Evolutionary conservation across 441 rosid species (phyloP).

Genomic region (Metrosideros polymorpha): DNA sequence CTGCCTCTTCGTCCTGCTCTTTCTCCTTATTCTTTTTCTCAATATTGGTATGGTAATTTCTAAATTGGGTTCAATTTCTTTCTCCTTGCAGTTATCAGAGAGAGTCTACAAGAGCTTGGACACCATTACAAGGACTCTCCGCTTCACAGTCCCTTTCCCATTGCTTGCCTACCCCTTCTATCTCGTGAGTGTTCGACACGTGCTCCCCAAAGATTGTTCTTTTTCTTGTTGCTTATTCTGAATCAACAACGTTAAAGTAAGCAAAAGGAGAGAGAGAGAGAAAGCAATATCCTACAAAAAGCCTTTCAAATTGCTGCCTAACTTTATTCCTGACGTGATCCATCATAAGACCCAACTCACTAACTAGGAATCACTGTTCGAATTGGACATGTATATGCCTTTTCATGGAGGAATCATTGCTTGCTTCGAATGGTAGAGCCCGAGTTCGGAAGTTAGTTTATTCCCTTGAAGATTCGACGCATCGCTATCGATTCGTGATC

Average conservation of each 20-base stretch:
- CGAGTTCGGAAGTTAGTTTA: background rate
- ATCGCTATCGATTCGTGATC: background rate
- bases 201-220: background rate
- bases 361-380: background rate
- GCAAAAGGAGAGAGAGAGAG: background rate
- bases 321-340: background rate
- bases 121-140: constrained; percentile 28
- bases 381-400: background rate
- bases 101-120: constrained; percentile 42
- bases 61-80: background rate
- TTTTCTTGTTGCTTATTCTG: background rate
- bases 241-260: background rate
- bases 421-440: background rate
- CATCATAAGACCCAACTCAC: background rate
- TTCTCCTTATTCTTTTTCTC: background rate
- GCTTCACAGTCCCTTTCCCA: constrained; percentile 72
- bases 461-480: background rate
- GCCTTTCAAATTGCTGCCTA: background rate
- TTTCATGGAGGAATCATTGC: background rate
- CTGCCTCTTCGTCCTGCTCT: background rate
- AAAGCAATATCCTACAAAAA: background rate
- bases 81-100: constrained; percentile 52
- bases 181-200: constrained; percentile 37
- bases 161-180: constrained; percentile 74
- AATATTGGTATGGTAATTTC: background rate